Evolutionary conservation across 2,329 filamentous ascomycete species (phyloP).

Genomic region (Fusarium pseudocircinatum): DNA sequence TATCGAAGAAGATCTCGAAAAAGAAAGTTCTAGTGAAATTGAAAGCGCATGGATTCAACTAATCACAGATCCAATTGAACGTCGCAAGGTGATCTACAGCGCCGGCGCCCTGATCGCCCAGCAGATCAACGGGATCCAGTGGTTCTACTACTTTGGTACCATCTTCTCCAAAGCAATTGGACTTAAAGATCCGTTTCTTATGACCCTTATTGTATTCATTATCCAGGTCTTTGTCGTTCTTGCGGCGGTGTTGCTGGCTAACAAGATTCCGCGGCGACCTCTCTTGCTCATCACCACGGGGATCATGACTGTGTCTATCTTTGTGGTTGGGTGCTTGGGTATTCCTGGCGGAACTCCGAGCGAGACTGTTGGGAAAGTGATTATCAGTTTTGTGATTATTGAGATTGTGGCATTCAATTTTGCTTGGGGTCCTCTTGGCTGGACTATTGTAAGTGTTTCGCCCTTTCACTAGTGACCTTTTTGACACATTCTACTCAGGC

Average conservation of each 20-base stretch:
- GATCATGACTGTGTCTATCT: slow-evolving; percentile 52
- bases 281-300: slow-evolving; percentile 51
- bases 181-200: slow-evolving; percentile 52
- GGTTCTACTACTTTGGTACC: slow-evolving; percentile 56
- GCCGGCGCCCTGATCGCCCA: slow-evolving; percentile 57
- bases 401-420: slow-evolving; percentile 58
- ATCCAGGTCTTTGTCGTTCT: slow-evolving; percentile 55
- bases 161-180: slow-evolving; percentile 56
- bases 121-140: slow-evolving; percentile 61
- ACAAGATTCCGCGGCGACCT: slow-evolving; percentile 52
- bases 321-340: slow-evolving; percentile 55
- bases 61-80: slow-evolving; percentile 55
- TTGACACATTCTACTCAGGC: slow-evolving; percentile 37
- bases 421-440: slow-evolving; percentile 52
- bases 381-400: slow-evolving; percentile 55
- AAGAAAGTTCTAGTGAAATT: slow-evolving; percentile 43
- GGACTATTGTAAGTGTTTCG: slow-evolving; percentile 46
- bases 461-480: neutral
- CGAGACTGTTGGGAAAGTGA: slow-evolving; percentile 49
- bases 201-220: slow-evolving; percentile 54
- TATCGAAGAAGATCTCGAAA: slow-evolving; percentile 56
- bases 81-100: slow-evolving; percentile 57
- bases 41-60: slow-evolving; percentile 53
- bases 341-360: slow-evolving; percentile 44
- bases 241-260: slow-evolving; percentile 51